phyloP scores from a whole-genome alignment of 441 rosid species.

The Aquilaria agallochum region DNA sequence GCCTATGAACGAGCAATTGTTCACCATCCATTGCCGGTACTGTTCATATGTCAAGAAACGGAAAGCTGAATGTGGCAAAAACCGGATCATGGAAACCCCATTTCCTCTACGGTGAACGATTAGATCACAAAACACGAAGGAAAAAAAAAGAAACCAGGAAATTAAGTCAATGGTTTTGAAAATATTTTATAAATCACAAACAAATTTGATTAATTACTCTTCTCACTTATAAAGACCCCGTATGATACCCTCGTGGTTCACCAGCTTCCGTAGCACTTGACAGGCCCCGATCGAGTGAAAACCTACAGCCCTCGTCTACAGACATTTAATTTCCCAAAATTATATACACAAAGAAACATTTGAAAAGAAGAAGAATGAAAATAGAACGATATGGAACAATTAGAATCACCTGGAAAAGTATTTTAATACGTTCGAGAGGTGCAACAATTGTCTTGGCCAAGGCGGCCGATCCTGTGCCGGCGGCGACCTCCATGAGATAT shows the following conservation, averaged over 20 bases:
- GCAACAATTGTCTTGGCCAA: slow-evolving; percentile 3
- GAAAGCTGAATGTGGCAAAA: slow-evolving; percentile 8
- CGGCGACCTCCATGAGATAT: slow-evolving; percentile 1
- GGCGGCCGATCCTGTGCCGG: not conserved
- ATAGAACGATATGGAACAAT: not conserved
- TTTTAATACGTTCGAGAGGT: slow-evolving; percentile 9
- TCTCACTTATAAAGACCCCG: slow-evolving; percentile 15
- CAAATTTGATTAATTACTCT: not conserved
- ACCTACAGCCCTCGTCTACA: slow-evolving; percentile 14
- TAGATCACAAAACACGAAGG: not conserved
- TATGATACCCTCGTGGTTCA: slow-evolving; percentile 8
- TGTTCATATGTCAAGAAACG: slow-evolving; percentile 10
- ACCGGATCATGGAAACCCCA: slow-evolving; percentile 1
- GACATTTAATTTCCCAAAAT: not conserved
- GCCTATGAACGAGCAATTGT: not conserved
- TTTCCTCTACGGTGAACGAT: slow-evolving; percentile 1
- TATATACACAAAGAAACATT: not conserved
- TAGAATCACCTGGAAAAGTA: slow-evolving; percentile 7
- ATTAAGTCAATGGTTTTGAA: not conserved
- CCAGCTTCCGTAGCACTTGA: slow-evolving; percentile 9
- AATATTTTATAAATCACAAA: not conserved
- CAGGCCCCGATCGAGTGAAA: slow-evolving; percentile 12
- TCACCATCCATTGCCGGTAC: not conserved
- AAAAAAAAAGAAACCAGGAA: not conserved
- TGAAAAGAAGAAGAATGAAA: not conserved